Percentiles rank a stretch among this genome's conserved stretches.
phyloP scores from a whole-genome alignment of 2,329 filamentous ascomycete species.

The Dothideomycetidae sp. region DNA sequence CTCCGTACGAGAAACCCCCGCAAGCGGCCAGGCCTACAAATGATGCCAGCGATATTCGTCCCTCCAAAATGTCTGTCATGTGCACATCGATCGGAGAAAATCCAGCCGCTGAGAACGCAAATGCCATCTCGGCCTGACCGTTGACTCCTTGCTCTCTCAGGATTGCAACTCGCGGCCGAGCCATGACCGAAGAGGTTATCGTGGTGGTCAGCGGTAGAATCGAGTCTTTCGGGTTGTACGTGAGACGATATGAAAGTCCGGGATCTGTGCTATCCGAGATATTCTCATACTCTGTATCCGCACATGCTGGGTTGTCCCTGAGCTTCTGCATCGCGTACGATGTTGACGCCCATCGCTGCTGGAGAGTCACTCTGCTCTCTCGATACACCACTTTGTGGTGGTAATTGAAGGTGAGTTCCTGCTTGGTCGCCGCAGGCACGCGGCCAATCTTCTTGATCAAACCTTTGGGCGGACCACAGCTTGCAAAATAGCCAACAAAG shows the following conservation, averaged over 20 bases:
- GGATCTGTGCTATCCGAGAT: conserved; percentile 64
- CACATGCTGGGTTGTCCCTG: conserved; percentile 75
- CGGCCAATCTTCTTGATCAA: conserved; percentile 74
- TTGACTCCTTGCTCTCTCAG: conserved; percentile 93
- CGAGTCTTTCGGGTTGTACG: conserved; percentile 64
- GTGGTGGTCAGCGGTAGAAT: conserved; percentile 54
- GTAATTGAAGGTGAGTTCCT: conserved; percentile 63
- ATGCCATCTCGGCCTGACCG: conserved; percentile 94
- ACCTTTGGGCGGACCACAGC: conserved; percentile 68
- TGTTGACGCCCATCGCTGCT: conserved; percentile 78
- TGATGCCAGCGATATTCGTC: conserved; percentile 61
- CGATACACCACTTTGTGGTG: conserved; percentile 54
- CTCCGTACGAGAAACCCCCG: conserved; percentile 90
- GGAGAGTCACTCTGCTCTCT: conserved; percentile 56
- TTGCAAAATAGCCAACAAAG: conserved; percentile 83
- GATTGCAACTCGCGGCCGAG: conserved; percentile 69
- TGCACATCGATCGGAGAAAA: conserved; percentile 89
- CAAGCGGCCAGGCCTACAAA: conserved; percentile 89
- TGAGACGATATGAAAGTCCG: conserved; percentile 72
- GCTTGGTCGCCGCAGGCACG: conserved; percentile 53
- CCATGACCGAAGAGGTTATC: conserved; percentile 46
- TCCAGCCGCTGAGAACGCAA: conserved; percentile 79
- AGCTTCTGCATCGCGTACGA: conserved; percentile 84
- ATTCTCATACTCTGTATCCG: conserved; percentile 65
- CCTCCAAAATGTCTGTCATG: conserved; percentile 82